Percentiles rank a stretch among this genome's conserved stretches.
These are phyloP conservation scores for Coemansia sp. DNA, from an alignment of 192 early-diverging fungal species.

Conservation along the genomic window DNA sequence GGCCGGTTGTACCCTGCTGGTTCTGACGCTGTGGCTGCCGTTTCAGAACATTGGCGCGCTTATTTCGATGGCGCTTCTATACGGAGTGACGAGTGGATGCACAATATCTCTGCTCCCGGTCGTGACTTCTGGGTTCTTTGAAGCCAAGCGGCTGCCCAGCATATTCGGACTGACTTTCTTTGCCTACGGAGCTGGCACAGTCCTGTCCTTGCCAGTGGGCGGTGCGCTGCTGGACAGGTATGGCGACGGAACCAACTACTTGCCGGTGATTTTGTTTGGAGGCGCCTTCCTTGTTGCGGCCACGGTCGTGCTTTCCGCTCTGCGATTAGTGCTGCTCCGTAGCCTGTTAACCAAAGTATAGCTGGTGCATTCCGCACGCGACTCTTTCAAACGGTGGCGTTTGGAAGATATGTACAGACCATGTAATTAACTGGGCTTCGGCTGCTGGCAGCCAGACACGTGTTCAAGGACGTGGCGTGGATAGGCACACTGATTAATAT, in stretches of 20 bases:
- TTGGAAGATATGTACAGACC: too few species aligned
- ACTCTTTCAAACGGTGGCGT: too few species aligned
- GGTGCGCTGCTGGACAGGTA: conserved; percentile 26
- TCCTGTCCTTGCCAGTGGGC: conserved; percentile 18
- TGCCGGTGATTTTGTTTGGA: conserved; percentile 17
- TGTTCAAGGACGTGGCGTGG: too few species aligned
- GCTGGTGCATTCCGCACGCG: too few species aligned
- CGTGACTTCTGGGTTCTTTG: conserved; percentile 17
- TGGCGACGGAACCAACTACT: conserved; percentile 22
- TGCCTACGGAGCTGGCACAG: conserved; percentile 10
- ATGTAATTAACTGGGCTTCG: too few species aligned
- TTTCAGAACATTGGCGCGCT: conserved; percentile 12
- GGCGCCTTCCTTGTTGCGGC: conserved; percentile 17
- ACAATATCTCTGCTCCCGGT: conserved; percentile 28
- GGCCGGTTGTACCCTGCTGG: not conserved
- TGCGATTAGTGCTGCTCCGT: too few species aligned
- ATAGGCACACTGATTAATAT: too few species aligned
- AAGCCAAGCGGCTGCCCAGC: conserved; percentile 20
- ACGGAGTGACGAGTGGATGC: conserved; percentile 22
- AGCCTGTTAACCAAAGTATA: too few species aligned
- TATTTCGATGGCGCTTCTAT: conserved; percentile 11
- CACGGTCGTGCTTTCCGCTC: not conserved
- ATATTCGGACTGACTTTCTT: conserved; percentile 24
- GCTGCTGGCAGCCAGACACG: too few species aligned
- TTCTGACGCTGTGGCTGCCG: conserved; percentile 32